A percentile compares a stretch with the other conserved stretches of the same genome.
These are phyloP conservation scores for Calocera viscosa DNA, from an alignment of 768 basidiomycete species.

Conservation along the genomic window DNA sequence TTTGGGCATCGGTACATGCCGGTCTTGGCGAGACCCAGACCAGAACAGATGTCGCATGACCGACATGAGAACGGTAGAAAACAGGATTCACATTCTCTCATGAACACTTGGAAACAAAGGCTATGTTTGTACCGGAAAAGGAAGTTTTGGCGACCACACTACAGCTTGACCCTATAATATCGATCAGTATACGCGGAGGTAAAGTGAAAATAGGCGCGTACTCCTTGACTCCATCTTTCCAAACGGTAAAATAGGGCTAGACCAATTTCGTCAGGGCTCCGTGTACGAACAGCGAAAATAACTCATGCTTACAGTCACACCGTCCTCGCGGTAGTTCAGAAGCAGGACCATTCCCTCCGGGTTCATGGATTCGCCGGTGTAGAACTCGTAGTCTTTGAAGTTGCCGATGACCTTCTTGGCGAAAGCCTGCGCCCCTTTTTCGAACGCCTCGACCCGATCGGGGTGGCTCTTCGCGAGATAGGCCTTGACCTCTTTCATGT, in stretches of 20 bases:
- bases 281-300: neutral
- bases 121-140: neutral
- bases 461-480: conserved; percentile 44
- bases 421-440: conserved; percentile 60
- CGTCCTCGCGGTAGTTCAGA: conserved; percentile 71
- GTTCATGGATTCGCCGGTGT: conserved; percentile 47
- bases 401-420: conserved; percentile 83
- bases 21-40: no score
- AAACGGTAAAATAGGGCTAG: conserved; percentile 81
- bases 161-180: neutral
- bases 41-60: no score
- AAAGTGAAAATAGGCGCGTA: neutral
- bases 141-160: neutral
- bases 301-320: conserved; percentile 34
- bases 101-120: neutral
- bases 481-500: conserved; percentile 85
- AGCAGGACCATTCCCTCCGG: conserved; percentile 89
- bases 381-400: conserved; percentile 89
- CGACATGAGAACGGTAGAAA: no score
- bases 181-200: neutral
- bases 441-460: conserved; percentile 58
- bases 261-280: conserved; percentile 12
- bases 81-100: no score
- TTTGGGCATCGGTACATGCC: no score
- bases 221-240: conserved; percentile 87